A percentile compares a stretch with the other conserved stretches of the same genome.
phyloP scores from a whole-genome alignment of 2,329 filamentous ascomycete genomes.

The Trichothecium sympodiale region DNA sequence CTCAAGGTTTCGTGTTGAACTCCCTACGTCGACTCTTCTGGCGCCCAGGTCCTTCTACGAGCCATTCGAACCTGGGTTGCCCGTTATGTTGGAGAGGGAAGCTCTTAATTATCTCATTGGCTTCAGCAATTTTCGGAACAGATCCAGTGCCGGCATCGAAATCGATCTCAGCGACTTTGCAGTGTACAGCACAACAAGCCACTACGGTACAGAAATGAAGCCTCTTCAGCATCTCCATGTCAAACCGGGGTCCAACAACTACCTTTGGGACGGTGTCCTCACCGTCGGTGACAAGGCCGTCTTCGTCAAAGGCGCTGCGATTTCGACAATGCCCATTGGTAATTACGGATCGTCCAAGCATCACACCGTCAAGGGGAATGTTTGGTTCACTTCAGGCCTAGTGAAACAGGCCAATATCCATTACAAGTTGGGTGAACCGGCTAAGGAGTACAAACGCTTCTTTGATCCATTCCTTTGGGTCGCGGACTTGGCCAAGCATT shows the following conservation, averaged over 20 bases:
- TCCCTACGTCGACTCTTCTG: slow-evolving; percentile 15
- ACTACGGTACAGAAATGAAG: slow-evolving; percentile 37
- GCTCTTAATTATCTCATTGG: slow-evolving; percentile 4
- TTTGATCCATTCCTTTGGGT: slow-evolving; percentile 59
- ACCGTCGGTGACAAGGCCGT: slow-evolving; percentile 25
- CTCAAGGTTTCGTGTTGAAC: slow-evolving; percentile 8
- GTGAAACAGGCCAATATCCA: slow-evolving; percentile 39
- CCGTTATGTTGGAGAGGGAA: slow-evolving; percentile 11
- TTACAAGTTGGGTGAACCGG: slow-evolving; percentile 50
- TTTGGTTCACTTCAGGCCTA: slow-evolving; percentile 52
- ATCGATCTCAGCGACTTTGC: slow-evolving; percentile 46
- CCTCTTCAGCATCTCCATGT: slow-evolving; percentile 41
- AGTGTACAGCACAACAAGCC: slow-evolving; percentile 34
- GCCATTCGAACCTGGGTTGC: slow-evolving; percentile 16
- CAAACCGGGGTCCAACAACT: slow-evolving; percentile 17
- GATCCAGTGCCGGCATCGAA: slow-evolving; percentile 24
- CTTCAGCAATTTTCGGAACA: slow-evolving; percentile 4
- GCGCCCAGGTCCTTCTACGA: slow-evolving; percentile 19
- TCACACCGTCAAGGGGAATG: slow-evolving; percentile 35
- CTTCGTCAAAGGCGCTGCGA: slow-evolving; percentile 45
- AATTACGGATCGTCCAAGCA: slow-evolving; percentile 44
- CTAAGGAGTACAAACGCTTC: slow-evolving; percentile 50
- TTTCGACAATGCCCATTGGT: slow-evolving; percentile 51
- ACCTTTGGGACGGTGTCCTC: slow-evolving; percentile 52
- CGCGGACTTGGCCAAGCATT: slow-evolving; percentile 58